phyloP scores from a whole-genome alignment of 2,329 filamentous ascomycete genomes.

The Saccharata proteae region DNA sequence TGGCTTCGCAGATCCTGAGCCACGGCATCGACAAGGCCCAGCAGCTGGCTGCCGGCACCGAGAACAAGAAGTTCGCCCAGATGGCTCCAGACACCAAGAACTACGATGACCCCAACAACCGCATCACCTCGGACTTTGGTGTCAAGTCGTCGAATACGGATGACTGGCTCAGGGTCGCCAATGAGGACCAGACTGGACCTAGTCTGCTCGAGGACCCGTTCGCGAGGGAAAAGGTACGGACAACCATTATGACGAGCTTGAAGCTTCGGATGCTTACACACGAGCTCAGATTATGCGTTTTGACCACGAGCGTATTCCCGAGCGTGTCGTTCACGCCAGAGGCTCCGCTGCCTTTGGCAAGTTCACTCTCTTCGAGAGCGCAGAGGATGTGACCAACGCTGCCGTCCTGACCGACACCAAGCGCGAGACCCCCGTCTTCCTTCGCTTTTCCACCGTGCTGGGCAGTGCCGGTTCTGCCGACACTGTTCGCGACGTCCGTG shows the following conservation, averaged over 20 bases:
- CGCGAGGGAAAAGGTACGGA: conserved; percentile 56
- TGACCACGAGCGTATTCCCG: conserved; percentile 61
- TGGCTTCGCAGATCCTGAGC: conserved; percentile 22
- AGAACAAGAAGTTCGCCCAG: conserved; percentile 47
- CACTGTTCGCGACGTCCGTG: conserved; percentile 71
- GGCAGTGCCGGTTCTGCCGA: conserved; percentile 66
- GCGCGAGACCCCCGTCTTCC: conserved; percentile 53
- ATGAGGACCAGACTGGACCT: conserved; percentile 53
- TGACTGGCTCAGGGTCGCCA: conserved; percentile 59
- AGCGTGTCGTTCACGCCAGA: conserved; percentile 55
- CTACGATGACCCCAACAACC: conserved; percentile 37
- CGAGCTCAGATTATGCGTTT: conserved; percentile 55
- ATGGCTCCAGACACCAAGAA: conserved; percentile 48
- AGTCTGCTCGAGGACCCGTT: conserved; percentile 60
- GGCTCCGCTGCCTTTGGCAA: conserved; percentile 53
- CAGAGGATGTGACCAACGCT: conserved; percentile 50
- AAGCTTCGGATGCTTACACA: not conserved
- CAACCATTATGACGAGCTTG: conserved; percentile 5
- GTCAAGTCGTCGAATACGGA: conserved; percentile 63
- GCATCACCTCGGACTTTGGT: conserved; percentile 67
- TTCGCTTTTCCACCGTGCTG: conserved; percentile 68
- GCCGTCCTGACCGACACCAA: conserved; percentile 56
- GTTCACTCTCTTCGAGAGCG: conserved; percentile 54
- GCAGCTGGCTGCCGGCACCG: conserved; percentile 18
- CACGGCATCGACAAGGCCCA: conserved; percentile 20